phyloP scores from a whole-genome alignment of 169 alveolate species.

The Eimeria necatrix region DNA sequence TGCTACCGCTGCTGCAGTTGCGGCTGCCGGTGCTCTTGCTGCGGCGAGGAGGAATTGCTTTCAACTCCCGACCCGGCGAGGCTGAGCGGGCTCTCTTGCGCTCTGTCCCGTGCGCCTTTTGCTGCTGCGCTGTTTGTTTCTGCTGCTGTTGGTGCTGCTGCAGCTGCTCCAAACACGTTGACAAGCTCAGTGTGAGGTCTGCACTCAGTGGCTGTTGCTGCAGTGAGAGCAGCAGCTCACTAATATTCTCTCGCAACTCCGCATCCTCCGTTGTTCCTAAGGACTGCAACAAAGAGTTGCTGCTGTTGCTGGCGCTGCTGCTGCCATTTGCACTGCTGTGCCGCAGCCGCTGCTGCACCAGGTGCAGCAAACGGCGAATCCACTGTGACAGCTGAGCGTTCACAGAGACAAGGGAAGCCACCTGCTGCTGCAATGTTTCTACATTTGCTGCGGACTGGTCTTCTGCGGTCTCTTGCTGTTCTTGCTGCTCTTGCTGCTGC shows the following conservation, averaged over 20 bases:
- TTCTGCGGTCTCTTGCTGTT: background rate
- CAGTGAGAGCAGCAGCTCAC: constrained; percentile 39
- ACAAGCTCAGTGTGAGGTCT: constrained; percentile 25
- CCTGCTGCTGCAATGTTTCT: constrained; percentile 28
- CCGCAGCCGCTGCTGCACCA: constrained; percentile 59
- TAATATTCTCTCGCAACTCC: constrained; percentile 49
- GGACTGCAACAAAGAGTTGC: constrained; percentile 15
- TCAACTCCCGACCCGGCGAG: background rate
- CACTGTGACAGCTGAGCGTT: constrained; percentile 53
- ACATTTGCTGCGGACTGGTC: background rate
- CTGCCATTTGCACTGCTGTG: background rate
- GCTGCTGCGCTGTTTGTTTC: background rate
- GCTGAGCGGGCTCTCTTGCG: constrained; percentile 23
- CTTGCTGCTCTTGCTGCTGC: background rate
- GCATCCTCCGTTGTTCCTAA: background rate
- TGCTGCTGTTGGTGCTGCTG: constrained; percentile 45
- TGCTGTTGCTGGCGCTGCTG: constrained; percentile 23
- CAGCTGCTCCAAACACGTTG: constrained; percentile 35
- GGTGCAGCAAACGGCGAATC: constrained; percentile 64
- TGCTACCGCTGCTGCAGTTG: constrained; percentile 29
- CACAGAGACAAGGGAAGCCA: constrained; percentile 27
- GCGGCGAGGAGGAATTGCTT: background rate
- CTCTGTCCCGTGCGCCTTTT: constrained; percentile 2
- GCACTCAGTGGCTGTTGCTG: constrained; percentile 29
- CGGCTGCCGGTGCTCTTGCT: constrained; percentile 51